Evolutionary conservation across 2,329 filamentous ascomycete species (phyloP), one percentile per base, ranked within the genome.

Genomic region (Talaromyces amestolkiae): DNA sequence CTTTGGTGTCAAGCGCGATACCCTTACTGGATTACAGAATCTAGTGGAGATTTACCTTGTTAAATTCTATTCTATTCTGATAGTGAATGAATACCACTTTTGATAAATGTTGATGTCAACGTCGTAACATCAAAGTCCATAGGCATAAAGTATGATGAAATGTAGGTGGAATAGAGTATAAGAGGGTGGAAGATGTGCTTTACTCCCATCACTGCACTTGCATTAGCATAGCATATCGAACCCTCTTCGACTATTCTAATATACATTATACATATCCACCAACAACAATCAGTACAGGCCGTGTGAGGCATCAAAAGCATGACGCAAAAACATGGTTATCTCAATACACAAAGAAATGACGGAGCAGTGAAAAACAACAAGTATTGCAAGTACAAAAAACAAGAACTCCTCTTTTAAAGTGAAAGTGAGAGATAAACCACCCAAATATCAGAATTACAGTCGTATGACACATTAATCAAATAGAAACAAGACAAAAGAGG

Each of bases 191-290:
- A 58, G 56, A 31, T 11, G 2, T 39, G 4, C n/a, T 58, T 27
- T 33, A 7, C 6, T 17, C 22, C 51, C n/a, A 58, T n/a, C 56
- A 45, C 8, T 43, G 56, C 22, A 58, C 5, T 58, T 58, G 56
- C 56, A 43, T 31, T 59, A 31, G 56, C 37, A 59, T 59, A 27
- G 31, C 31, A 37, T 15, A 56, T 37, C 53, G 22, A 31, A 17
- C 17, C 10, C 37, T 33, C 56, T 37, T 43, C 37, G 24, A 58
- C 19, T 41, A 59, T n/a, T 45, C 37, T 59, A 59, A 59, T 59
- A 59, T 59, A 59, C 60, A 62, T 62, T 62, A 62, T 43, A 54
- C 19, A 62, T 62, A 54, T 53, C 37, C 60, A 53, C 47, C 22
- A 22, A 56, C 22, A 22, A 56, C 33, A 56, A 56, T 22, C 53